These are phyloP conservation scores for Leucaena leucocephala DNA, from an alignment of 306 rosid genomes.

Conservation along the genomic window DNA sequence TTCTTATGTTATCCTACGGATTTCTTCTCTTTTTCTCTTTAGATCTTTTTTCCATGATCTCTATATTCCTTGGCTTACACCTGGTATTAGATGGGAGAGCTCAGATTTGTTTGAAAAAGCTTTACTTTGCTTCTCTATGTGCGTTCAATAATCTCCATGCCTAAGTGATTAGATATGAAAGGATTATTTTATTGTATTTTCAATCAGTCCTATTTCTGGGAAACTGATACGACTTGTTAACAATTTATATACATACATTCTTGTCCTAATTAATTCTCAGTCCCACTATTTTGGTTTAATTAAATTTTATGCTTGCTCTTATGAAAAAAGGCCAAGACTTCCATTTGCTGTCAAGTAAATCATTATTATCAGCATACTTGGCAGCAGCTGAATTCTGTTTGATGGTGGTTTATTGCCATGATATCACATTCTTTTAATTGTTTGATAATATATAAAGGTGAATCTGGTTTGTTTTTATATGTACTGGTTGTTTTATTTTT, in stretches of 20 bases:
- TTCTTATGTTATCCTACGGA: background rate
- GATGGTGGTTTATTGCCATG: slow-evolving; percentile 28
- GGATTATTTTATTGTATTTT: background rate
- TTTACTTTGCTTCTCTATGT: slow-evolving; percentile 15
- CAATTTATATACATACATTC: background rate
- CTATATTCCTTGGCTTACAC: slow-evolving; percentile 6
- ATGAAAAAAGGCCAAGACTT: background rate
- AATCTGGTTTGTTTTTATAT: slow-evolving; percentile 22
- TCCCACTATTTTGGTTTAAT: background rate
- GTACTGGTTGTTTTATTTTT: slow-evolving; percentile 10
- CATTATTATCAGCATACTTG: slow-evolving; percentile 12
- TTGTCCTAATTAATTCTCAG: background rate
- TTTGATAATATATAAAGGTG: slow-evolving; percentile 22
- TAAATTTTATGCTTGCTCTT: background rate
- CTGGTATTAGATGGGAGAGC: slow-evolving; percentile 19
- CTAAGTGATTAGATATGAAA: background rate
- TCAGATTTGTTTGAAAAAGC: slow-evolving; percentile 24
- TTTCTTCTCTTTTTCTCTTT: background rate
- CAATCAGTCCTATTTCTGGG: background rate
- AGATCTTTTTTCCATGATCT: background rate
- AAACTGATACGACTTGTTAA: background rate
- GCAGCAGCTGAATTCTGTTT: slow-evolving; percentile 1
- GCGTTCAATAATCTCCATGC: background rate
- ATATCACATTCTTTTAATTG: slow-evolving; percentile 17
- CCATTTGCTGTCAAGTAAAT: slow-evolving; percentile 22